Base-by-base conservation (phyloP, 192 early-diverging fungal species). In the Phycomyces nitens region DNA sequence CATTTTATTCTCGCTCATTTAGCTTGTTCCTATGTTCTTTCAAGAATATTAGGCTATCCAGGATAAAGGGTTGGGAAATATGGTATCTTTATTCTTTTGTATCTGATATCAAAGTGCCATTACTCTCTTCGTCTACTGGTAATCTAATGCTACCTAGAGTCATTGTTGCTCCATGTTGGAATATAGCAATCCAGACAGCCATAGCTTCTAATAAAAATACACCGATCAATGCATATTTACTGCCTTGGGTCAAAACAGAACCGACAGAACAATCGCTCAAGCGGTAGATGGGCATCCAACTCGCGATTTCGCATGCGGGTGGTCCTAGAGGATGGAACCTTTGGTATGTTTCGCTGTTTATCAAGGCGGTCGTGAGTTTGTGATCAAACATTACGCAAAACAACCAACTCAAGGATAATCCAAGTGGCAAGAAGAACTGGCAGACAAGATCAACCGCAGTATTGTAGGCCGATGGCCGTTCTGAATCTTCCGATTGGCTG, bases 331-430 rank as follows among this genome's bases (percentile, higher is more conserved):
- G 44, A 47, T 47, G 12, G 11, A 11, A 14, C 18, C 12, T 3
- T 18, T 47, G 12, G 18, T 47, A 47, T n/a, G 12, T 10, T 38
- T 21, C 60, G 12, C 38, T 29, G 16, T 39, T 24, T 16, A 54
- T 53, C 21, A 63, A 26, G 26, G 51, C 38, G n/a, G 39, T 53
- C 23, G 55, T 65, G 26, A 47, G 3, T 14, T 50, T 65, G 1
- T 18, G 22, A 64, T 70, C 68, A 24, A 70, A 70, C 15, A 70
- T 23, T 20, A 70, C 63, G 12, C 61, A 70, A 23, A 70, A 70
- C 49, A 63, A 52, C 68, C 68, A 70, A 43, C 68, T 70, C n/a
- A 70, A 47, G 53, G 62, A 55, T 18, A 70, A 38, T 23, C 62
- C 68, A 9, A 70, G 29, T 26, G 68, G 61, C 56, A 70, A 29